Conservation (phyloP, 768 basidiomycete genomes). For the Phanerodontia chrysosporium region DNA sequence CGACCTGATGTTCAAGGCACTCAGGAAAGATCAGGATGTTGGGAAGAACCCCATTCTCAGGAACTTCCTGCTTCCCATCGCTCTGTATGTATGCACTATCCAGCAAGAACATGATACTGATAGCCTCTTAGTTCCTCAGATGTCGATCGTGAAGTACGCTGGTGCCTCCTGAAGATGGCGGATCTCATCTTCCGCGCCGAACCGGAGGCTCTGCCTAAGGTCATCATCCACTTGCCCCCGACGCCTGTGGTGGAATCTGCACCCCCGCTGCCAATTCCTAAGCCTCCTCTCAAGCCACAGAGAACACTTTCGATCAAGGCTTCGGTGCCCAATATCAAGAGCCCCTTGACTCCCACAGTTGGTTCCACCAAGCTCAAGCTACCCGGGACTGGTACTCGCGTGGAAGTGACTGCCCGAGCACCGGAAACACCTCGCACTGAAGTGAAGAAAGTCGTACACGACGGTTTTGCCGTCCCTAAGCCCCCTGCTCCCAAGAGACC, state of each 20-base stretch:
- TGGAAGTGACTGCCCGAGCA: slow-evolving; percentile 25
- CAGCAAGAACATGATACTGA: neutral
- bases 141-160: slow-evolving; percentile 84
- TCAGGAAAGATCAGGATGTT: slow-evolving; percentile 84
- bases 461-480: slow-evolving; percentile 15
- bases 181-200: slow-evolving; percentile 82
- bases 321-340: slow-evolving; percentile 29
- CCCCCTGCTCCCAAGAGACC: slow-evolving; percentile 17
- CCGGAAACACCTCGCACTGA: slow-evolving; percentile 18
- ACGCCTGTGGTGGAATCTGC: slow-evolving; percentile 66
- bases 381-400: slow-evolving; percentile 28
- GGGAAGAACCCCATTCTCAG: slow-evolving; percentile 76
- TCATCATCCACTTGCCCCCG: slow-evolving; percentile 74
- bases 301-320: slow-evolving; percentile 29
- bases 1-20: slow-evolving; percentile 79
- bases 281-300: slow-evolving; percentile 41
- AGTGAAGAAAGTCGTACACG: slow-evolving; percentile 14
- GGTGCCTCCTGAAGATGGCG: slow-evolving; percentile 87
- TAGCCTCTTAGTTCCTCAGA: slow-evolving; percentile 54
- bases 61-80: slow-evolving; percentile 77
- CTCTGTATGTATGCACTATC: slow-evolving; percentile 51
- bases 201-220: slow-evolving; percentile 81
- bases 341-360: slow-evolving; percentile 26
- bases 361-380: slow-evolving; percentile 58
- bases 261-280: slow-evolving; percentile 49